phyloP scores from a whole-genome alignment of 2,329 filamentous ascomycete genomes.

The Pseudovirgaria hyperparasitica region DNA sequence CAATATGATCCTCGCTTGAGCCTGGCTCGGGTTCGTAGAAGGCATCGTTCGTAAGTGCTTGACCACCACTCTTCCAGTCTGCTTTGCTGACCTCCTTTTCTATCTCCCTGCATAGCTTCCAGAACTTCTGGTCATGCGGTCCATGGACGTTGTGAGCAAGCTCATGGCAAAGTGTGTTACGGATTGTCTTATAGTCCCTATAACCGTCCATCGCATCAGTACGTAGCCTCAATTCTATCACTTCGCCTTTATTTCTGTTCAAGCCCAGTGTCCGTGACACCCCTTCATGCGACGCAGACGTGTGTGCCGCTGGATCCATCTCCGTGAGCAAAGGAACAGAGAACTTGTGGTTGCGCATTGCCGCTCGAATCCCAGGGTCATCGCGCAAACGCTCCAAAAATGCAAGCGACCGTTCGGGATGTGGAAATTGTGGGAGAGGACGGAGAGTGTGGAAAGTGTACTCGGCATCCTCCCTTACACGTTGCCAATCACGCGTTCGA shows the following conservation, averaged over 20 bases:
- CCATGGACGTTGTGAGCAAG: constrained; percentile 82
- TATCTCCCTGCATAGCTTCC: constrained; percentile 77
- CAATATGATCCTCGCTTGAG: constrained; percentile 16
- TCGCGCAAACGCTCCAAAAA: constrained; percentile 66
- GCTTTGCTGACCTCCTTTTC: constrained; percentile 71
- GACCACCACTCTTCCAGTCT: constrained; percentile 65
- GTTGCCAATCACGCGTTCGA: constrained; percentile 30
- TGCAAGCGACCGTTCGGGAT: constrained; percentile 54
- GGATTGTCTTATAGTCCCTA: constrained; percentile 80
- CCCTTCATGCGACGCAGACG: constrained; percentile 53
- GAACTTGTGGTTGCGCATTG: constrained; percentile 78
- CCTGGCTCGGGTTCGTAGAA: constrained; percentile 16
- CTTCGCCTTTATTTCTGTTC: constrained; percentile 78
- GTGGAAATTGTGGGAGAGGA: constrained; percentile 65
- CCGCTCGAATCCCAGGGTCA: constrained; percentile 72
- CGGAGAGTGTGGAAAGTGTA: constrained; percentile 76
- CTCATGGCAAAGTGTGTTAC: constrained; percentile 89
- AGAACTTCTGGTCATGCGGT: constrained; percentile 77
- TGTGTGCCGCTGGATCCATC: constrained; percentile 84
- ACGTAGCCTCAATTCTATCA: constrained; percentile 79
- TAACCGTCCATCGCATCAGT: constrained; percentile 94
- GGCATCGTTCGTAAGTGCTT: constrained; percentile 19
- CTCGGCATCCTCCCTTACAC: constrained; percentile 42
- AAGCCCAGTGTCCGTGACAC: constrained; percentile 70
- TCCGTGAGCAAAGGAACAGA: constrained; percentile 78